These are phyloP conservation scores for Diaporthe sp. DNA, from an alignment of 2,329 filamentous ascomycete genomes.

Conservation along the genomic window DNA sequence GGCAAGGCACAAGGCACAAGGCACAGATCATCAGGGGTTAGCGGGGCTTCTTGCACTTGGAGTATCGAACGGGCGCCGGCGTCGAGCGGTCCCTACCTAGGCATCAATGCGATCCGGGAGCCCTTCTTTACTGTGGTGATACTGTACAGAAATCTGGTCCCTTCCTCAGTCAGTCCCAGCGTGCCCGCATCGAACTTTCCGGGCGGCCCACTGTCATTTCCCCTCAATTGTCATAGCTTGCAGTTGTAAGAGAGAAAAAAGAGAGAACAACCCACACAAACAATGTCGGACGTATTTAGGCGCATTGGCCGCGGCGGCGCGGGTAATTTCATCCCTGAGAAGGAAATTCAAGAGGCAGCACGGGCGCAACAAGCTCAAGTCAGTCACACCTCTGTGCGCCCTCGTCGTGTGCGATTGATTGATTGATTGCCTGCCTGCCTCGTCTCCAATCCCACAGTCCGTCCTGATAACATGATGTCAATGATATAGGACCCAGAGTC, in stretches of 20 bases:
- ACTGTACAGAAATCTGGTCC: conserved; percentile 41
- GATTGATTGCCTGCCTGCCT: neutral
- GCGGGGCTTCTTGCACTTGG: conserved; percentile 25
- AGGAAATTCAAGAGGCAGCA: conserved; percentile 61
- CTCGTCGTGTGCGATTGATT: neutral
- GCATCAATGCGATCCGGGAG: conserved; percentile 40
- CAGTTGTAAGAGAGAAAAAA: neutral
- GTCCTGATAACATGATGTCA: neutral
- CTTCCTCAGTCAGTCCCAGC: conserved; percentile 5
- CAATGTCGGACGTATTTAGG: conserved; percentile 58
- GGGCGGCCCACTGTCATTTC: conserved; percentile 12
- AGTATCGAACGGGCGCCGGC: conserved; percentile 20
- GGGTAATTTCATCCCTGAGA: conserved; percentile 70
- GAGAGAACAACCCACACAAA: conserved; percentile 32
- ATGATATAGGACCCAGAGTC: conserved; percentile 54
- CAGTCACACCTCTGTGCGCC: conserved; percentile 18
- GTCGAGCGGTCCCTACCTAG: conserved; percentile 36
- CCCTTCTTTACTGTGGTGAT: conserved; percentile 36
- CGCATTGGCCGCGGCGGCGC: conserved; percentile 73
- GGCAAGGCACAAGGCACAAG: conserved; percentile 9
- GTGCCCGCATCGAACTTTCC: neutral
- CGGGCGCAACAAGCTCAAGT: conserved; percentile 43
- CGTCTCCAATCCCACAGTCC: neutral
- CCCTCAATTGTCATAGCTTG: neutral
- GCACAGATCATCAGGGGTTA: conserved; percentile 31